Percentiles rank a stretch among this genome's conserved stretches.
Evolutionary conservation across 2,329 filamentous ascomycete genomes (phyloP).

Genomic region (Penicillium concentricum): DNA sequence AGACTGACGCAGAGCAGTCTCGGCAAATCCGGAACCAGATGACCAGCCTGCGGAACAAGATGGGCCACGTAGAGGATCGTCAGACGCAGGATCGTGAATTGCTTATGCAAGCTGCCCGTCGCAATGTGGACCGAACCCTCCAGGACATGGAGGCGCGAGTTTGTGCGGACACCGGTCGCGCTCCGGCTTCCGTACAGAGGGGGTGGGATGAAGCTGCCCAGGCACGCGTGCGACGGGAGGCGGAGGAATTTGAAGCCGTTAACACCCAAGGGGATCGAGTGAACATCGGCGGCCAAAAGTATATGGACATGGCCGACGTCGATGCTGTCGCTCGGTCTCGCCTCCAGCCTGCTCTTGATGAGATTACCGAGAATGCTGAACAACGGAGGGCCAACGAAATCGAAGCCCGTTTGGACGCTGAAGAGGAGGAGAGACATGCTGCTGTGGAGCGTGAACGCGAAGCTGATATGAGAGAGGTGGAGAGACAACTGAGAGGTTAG

Average conservation of each 20-base stretch:
- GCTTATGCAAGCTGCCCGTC: slow-evolving; percentile 74
- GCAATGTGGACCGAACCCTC: slow-evolving; percentile 78
- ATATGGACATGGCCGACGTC: slow-evolving; percentile 74
- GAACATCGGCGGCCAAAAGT: slow-evolving; percentile 77
- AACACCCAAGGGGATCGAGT: slow-evolving; percentile 54
- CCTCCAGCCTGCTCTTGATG: slow-evolving; percentile 79
- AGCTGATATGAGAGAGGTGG: slow-evolving; percentile 34
- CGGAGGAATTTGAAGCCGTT: slow-evolving; percentile 61
- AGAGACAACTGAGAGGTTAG: slow-evolving; percentile 31
- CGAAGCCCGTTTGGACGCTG: slow-evolving; percentile 62
- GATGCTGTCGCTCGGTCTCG: slow-evolving; percentile 74
- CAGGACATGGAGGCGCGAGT: slow-evolving; percentile 80
- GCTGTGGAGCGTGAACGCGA: slow-evolving; percentile 42
- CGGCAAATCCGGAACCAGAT: slow-evolving; percentile 74
- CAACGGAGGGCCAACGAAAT: slow-evolving; percentile 66
- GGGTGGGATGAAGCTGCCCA: slow-evolving; percentile 80
- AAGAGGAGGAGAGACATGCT: slow-evolving; percentile 62
- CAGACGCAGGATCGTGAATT: slow-evolving; percentile 71
- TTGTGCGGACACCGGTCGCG: slow-evolving; percentile 71
- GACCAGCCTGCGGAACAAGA: slow-evolving; percentile 73
- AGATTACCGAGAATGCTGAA: slow-evolving; percentile 78
- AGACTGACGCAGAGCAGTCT: slow-evolving; percentile 67
- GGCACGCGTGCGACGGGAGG: slow-evolving; percentile 63
- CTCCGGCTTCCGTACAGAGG: slow-evolving; percentile 65
- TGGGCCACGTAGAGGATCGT: slow-evolving; percentile 32